phyloP scores from a whole-genome alignment of 331 rosid species.

The Acacia concinna region DNA sequence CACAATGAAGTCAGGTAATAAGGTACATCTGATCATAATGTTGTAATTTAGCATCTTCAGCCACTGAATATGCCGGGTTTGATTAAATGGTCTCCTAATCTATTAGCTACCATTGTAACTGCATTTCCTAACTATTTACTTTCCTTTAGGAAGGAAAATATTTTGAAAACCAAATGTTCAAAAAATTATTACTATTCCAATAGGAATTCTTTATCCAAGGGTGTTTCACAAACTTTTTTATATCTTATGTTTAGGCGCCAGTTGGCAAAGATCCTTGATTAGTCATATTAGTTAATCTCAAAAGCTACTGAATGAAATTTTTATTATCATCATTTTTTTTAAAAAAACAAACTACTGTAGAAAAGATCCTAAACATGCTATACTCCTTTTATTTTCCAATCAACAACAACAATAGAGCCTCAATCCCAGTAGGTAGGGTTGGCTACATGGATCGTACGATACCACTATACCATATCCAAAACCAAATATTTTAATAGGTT shows the following conservation, averaged over 20 bases:
- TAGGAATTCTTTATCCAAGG: not conserved
- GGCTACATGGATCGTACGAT: too few relatives aligned
- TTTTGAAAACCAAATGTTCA: not conserved
- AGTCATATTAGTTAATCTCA: constrained; percentile 1
- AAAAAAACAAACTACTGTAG: not conserved
- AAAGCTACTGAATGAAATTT: not conserved
- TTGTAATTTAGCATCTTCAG: not conserved
- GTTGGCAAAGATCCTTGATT: not conserved
- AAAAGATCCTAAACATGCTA: not conserved
- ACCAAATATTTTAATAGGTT: too few relatives aligned
- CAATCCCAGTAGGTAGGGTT: too few relatives aligned
- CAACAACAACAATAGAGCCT: too few relatives aligned
- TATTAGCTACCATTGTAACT: not conserved
- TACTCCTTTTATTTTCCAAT: not conserved
- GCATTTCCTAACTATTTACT: not conserved
- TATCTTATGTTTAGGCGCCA: constrained; percentile 18
- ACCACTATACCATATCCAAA: too few relatives aligned
- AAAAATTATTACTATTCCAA: constrained; percentile 15
- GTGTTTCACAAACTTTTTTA: constrained; percentile 9
- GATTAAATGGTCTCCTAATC: too few relatives aligned
- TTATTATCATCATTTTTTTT: not conserved
- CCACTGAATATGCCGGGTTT: not conserved
- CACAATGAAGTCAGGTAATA: not conserved
- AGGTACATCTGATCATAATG: not conserved
- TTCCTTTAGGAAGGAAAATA: not conserved